A percentile compares a stretch with the other conserved stretches of the same genome.
These are phyloP conservation scores for Erigeron philadelphicus DNA, from an alignment of 140 eudicot species.

Conservation along the genomic window DNA sequence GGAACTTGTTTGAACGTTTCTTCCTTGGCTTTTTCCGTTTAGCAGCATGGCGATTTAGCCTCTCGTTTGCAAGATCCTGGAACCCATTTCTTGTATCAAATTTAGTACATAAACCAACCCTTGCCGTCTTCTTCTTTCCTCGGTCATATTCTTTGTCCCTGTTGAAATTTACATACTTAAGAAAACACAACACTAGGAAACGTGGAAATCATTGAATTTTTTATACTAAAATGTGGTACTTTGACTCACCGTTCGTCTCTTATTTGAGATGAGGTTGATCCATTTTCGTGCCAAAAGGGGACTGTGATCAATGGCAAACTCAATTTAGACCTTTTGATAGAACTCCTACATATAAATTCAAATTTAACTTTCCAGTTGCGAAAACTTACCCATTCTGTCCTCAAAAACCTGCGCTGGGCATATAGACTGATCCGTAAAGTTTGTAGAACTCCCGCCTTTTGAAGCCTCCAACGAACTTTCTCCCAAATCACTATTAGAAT, in stretches of 20 bases:
- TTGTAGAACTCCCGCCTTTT: background rate
- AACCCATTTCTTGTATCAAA: background rate
- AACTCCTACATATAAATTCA: background rate
- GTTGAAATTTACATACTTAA: background rate
- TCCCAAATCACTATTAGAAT: background rate
- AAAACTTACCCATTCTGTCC: background rate
- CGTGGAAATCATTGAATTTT: background rate
- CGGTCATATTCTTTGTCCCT: background rate
- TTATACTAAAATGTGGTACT: background rate
- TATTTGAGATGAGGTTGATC: background rate
- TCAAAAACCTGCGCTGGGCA: background rate
- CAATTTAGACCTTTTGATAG: background rate
- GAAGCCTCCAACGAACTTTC: background rate
- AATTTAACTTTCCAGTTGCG: background rate
- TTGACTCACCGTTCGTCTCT: background rate
- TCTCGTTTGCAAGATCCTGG: slow-evolving; percentile 12
- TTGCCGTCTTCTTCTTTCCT: slow-evolving; percentile 2
- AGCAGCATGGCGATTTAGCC: slow-evolving; percentile 8
- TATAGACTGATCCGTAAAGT: background rate
- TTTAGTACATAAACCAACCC: background rate
- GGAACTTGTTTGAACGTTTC: slow-evolving; percentile 4
- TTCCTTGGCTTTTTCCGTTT: background rate
- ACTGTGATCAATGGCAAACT: background rate
- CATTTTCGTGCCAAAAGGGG: background rate
- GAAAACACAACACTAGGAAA: background rate